Evolutionary conservation across 1,284 basidiomycete genomes (phyloP), one percentile per base, ranked within the genome.

Genomic region (Bjerkandera adusta): DNA sequence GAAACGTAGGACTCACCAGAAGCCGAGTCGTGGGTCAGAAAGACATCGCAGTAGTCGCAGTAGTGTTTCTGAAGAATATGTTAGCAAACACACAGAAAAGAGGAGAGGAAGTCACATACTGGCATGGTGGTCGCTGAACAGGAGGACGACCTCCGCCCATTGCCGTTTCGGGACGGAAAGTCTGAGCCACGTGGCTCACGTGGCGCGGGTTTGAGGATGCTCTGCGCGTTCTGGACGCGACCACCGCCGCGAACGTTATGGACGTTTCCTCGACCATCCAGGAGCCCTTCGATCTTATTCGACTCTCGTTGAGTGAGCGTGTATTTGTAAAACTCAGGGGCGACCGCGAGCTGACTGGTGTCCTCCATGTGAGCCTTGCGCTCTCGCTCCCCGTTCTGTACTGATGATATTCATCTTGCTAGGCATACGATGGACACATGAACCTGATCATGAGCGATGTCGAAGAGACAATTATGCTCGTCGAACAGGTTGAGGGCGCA

Each of bases 401-500:
- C 35, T n/a, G 25, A 29, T 48, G 16, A 24, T 36, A 18, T 36
- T 54, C 43, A 51, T 47, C 55, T 52, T 56, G 15, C 18, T 57
- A 97, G 95, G 96, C 97, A 15, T 99, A 99, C 65, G 97, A 99
- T 70, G 95, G 95, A 20, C 97, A 99, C 69, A 98, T 99, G 96
- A 99, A 99, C 68, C 76, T 99, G 60, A 97, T 99, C 52, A 76
- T 99, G 54, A 96, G 90, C 54, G 91, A 97, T 62, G 97, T 98
- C 7, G 95, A 98, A 64, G 97, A 99, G 70, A 92, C 89, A 3
- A 92, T 97, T 58, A 90, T 93, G 81, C 77, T 93, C 52, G 91
- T 97, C 13, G 92, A 97, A 57, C 71, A 81, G 3, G 59, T 66
- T 10, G 85, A 89, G 47, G 75, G 71, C 43, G 72, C 61, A 12